Base-by-base conservation (phyloP, 352 stramenopile genomes). In the Globisporangium middletonii region DNA sequence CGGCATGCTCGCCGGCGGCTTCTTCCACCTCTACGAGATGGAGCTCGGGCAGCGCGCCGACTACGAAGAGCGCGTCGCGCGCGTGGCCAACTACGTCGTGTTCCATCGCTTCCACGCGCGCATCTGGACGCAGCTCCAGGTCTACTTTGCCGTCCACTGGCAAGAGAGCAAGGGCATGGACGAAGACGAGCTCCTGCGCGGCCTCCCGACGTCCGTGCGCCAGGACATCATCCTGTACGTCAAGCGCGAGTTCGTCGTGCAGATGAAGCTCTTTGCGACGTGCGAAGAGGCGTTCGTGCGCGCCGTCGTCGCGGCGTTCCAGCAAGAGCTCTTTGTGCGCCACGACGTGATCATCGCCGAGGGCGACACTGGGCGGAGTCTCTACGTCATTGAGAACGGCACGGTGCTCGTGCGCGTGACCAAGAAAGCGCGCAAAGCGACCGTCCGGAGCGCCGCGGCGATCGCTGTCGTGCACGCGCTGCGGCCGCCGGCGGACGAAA, bases 281-380 rank as follows among this genome's bases (percentile, higher is more conserved):
- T 87, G 75, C 19, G 82, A 90, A 43, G 64, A 78, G 28, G 68
- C 66, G 0, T 92, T 92, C 49, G 72, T 69, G 19, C 75, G 74
- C 5, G 76, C 79, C 0, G 68, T 90, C 15, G 71, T 88, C 42
- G 62, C 78, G 8, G 72, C 79, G 18, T 74, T 92, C n/a, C 65
- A 89, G 51, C 77, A 79, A 44, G 82, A 92, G 50, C 74, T 89
- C 28, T 92, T 81, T 35, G 82, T 89, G 28, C 72, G 73, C 18
- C 86, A 88, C 47, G 79, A 92, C 37, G 68, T 89, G 11, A 88
- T 92, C 62, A 92, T 89, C 55, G 65, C 74, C 26, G 68, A 82
- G 28, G 82, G 78, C 0, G 77, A 89, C 57, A 71, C 68, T 11
- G 75, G 71, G 35, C 67, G 79, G 42, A 86, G 73, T 50, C 64